Evolutionary conservation across 169 alveolate species (phyloP).

Genomic region (Cryptosporidium baileyi): DNA sequence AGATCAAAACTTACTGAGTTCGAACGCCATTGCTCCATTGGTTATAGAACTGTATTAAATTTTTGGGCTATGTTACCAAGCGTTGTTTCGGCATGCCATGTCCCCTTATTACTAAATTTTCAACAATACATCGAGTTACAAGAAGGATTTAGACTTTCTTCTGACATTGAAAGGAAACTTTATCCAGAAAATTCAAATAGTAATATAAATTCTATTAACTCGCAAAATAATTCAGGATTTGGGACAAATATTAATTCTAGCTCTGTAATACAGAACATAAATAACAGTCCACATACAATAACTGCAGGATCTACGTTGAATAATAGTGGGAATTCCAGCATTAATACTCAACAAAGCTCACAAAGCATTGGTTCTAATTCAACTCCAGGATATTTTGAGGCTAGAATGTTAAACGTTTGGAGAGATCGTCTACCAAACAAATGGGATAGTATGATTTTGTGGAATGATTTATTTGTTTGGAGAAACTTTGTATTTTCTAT

Average conservation of each 20-base stretch:
- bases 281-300: neutral
- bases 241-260: neutral
- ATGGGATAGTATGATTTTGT: slow-evolving; percentile 74
- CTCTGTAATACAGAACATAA: neutral
- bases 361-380: neutral
- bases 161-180: slow-evolving; percentile 61
- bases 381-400: slow-evolving; percentile 65
- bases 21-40: slow-evolving; percentile 67
- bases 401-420: slow-evolving; percentile 74
- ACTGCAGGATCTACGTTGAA: neutral
- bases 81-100: slow-evolving; percentile 66
- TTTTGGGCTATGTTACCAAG: slow-evolving; percentile 70
- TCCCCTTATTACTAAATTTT: slow-evolving; percentile 72
- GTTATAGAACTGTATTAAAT: slow-evolving; percentile 64
- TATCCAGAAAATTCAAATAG: slow-evolving; percentile 14
- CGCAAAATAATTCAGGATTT: neutral
- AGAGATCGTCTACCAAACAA: slow-evolving; percentile 75
- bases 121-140: slow-evolving; percentile 75
- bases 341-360: neutral
- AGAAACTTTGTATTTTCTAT: slow-evolving; percentile 74
- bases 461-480: slow-evolving; percentile 77
- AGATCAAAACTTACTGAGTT: slow-evolving; percentile 49
- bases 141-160: slow-evolving; percentile 72
- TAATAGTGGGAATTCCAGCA: neutral
- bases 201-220: neutral